Conservation (phyloP, 73 alveolate species). For the Paramecium caudatum region DNA sequence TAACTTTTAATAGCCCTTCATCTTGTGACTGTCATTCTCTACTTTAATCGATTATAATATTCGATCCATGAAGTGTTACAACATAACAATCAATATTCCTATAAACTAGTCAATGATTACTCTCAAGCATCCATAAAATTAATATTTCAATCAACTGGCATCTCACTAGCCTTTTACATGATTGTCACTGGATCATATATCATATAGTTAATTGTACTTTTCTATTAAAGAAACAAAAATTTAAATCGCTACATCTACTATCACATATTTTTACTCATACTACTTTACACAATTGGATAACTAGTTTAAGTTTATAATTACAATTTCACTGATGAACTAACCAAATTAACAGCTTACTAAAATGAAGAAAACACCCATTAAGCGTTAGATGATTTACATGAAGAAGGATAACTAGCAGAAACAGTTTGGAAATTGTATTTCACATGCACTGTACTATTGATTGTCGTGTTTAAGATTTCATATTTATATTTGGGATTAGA, state of each 20-base stretch:
- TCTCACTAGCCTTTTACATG: conserved; percentile 21
- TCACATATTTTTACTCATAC: conserved; percentile 22
- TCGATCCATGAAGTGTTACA: not conserved
- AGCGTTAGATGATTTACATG: not conserved
- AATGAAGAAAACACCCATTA: conserved; percentile 5
- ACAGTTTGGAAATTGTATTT: not conserved
- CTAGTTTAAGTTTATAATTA: conserved; percentile 21
- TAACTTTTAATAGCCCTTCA: conserved; percentile 44
- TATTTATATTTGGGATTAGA: conserved; percentile 25
- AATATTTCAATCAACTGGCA: not conserved
- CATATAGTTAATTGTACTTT: not conserved
- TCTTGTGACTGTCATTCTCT: conserved; percentile 20
- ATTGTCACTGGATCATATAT: not conserved
- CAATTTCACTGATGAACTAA: conserved; percentile 42
- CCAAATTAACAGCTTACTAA: conserved; percentile 14
- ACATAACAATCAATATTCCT: not conserved
- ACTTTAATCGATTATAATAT: conserved; percentile 31
- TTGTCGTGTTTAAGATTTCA: conserved; percentile 1
- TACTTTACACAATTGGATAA: conserved; percentile 28
- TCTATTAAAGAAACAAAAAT: conserved; percentile 10
- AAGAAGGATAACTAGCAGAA: conserved; percentile 27
- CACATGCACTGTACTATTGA: not conserved
- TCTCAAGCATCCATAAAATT: conserved; percentile 36
- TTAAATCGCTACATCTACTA: conserved; percentile 40
- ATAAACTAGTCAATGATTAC: conserved; percentile 29